Evolutionary conservation across 2,329 filamentous ascomycete species (phyloP).

Genomic region (Beauveria caledonica): DNA sequence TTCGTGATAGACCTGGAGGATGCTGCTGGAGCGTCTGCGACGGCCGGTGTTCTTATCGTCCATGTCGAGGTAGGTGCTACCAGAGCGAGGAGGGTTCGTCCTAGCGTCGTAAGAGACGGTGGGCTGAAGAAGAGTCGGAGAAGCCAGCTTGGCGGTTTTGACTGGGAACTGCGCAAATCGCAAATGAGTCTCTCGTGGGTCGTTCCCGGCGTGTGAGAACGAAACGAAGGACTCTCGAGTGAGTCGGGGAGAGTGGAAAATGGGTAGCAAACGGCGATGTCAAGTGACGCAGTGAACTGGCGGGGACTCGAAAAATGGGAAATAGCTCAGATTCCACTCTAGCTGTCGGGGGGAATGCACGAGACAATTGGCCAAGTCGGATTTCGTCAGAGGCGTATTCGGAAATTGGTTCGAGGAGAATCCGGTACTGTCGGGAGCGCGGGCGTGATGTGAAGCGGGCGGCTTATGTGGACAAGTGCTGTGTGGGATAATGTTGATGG

Average conservation of each 20-base stretch:
- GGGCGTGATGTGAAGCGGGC: not conserved
- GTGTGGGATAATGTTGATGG: not conserved
- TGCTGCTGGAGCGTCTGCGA: constrained; percentile 91
- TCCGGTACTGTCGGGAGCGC: not conserved
- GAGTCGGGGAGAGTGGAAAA: not conserved
- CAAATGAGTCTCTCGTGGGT: not conserved
- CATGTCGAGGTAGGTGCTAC: constrained; percentile 51
- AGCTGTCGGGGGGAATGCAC: not conserved
- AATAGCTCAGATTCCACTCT: not conserved
- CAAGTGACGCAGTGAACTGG: not conserved
- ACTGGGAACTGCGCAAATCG: constrained; percentile 12
- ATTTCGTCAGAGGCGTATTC: not conserved
- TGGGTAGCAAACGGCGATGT: constrained; percentile 2
- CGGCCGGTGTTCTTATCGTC: constrained; percentile 57
- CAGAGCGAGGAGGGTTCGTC: constrained; percentile 58
- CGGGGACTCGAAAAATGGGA: not conserved
- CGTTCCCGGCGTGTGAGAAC: not conserved
- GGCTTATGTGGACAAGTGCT: not conserved
- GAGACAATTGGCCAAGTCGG: not conserved
- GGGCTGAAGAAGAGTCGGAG: constrained; percentile 75
- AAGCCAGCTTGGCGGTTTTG: constrained; percentile 95
- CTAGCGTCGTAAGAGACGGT: constrained; percentile 88
- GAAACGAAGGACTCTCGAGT: not conserved
- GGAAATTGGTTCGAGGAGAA: not conserved
- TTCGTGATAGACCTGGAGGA: constrained; percentile 88